phyloP scores from a whole-genome alignment of 768 basidiomycete species.

The Pleurotus eryngii region DNA sequence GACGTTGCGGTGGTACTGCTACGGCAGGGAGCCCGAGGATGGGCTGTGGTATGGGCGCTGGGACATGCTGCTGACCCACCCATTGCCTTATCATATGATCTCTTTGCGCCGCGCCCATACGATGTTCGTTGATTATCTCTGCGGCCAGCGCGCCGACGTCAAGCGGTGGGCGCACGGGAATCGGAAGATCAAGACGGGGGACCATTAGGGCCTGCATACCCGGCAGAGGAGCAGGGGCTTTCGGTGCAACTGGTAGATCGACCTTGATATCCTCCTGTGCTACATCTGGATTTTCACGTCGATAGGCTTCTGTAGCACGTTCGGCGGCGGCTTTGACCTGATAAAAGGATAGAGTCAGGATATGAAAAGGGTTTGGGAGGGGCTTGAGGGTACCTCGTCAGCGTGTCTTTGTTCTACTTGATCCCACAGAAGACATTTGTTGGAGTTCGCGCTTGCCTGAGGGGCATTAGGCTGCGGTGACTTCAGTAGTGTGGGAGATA shows the following conservation, averaged over 20 bases:
- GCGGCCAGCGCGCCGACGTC: too few relatives aligned
- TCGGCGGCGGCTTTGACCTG: slow-evolving; percentile 71
- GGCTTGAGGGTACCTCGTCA: slow-evolving; percentile 47
- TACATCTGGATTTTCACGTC: slow-evolving; percentile 58
- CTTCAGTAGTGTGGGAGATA: neutral
- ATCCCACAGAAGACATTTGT: slow-evolving; percentile 71
- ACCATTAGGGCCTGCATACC: too few relatives aligned
- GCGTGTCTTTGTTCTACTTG: slow-evolving; percentile 59
- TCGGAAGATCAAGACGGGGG: too few relatives aligned
- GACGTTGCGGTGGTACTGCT: too few relatives aligned
- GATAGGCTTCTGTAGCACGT: slow-evolving; percentile 61
- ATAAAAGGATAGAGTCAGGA: neutral
- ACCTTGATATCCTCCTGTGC: slow-evolving; percentile 58
- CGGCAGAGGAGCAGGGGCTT: neutral
- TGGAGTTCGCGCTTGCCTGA: slow-evolving; percentile 23
- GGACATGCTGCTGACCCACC: too few relatives aligned
- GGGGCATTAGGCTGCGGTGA: slow-evolving; percentile 1
- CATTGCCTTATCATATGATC: too few relatives aligned
- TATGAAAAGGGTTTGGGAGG: neutral
- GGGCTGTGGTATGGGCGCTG: too few relatives aligned
- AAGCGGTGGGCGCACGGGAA: too few relatives aligned
- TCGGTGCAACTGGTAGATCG: slow-evolving; percentile 50
- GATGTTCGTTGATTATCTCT: too few relatives aligned
- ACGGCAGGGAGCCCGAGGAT: too few relatives aligned
- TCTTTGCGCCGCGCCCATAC: too few relatives aligned